Evolutionary conservation across 2,329 filamentous ascomycete species (phyloP), one percentile per base, ranked within the genome.

Genomic region (Monosporascus sp.): DNA sequence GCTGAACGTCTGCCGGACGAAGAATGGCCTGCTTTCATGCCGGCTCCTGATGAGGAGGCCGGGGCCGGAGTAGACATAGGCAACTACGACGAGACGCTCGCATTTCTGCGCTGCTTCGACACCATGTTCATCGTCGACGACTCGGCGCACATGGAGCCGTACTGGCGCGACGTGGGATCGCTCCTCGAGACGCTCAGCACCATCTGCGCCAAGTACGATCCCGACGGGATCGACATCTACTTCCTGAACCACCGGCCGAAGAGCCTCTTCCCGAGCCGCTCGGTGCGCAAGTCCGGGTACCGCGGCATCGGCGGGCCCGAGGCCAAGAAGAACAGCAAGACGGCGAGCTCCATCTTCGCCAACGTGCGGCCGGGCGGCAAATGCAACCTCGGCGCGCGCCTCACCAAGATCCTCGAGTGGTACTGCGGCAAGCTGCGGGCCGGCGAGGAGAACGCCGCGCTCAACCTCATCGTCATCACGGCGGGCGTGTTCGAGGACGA

Each of bases 111-210:
- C 39, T 74, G 75, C 49, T 89, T 90, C 65, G 84, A 90, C 66
- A 90, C 87, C 2, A 70, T 86, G n/a, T 85, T 90, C 64, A 70
- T 90, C 0, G 88, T 91, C 63, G 87, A 90, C 64, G 87, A 91
- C 68, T 86, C 82, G 35, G 82, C 80, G 18, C 84, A 80, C 54
- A 90, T 90, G 88, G 72, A 75, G 7, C 63, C 70, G 22, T 78
- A 78, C 35, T 91, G 88, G 88, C 70, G 71, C 24, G 83, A 89
- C 64, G 85, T 86, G 0, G 72, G 75, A 20, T 72, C 75, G 44
- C 83, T 87, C 2, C 74, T 90, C 3, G 71, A 77, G 22, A 76
- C 78, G 11, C 87, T 90, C 59, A 79, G 85, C 0, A 85, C 85
- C 0, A 83, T 90, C 62, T 88, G 86, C 69, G 85, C 83, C 1